Base-by-base conservation (phyloP, 306 rosid species). In the Mucuna pruriens region DNA sequence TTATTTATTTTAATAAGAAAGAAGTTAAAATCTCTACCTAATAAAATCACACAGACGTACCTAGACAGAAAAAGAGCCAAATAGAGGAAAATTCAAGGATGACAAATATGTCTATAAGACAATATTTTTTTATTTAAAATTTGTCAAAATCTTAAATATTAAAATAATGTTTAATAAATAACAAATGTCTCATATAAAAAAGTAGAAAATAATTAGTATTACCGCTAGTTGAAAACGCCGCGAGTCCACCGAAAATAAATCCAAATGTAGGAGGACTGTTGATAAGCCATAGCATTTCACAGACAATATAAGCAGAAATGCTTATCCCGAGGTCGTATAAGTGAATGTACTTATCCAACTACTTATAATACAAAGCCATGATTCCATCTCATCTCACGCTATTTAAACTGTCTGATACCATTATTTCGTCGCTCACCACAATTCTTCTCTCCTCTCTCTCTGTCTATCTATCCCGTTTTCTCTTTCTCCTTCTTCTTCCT, bases 321-420 rank as follows among this genome's bases (percentile, higher is more conserved):
- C 79, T 80, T 85, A 87, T 90, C 74, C 0, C 1, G 0, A 1
- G 2, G 0, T 0, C 1, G 3, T 15, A 76, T 81, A 84, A 81
- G 87, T 1, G 0, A 0, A 0, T 0, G 0, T 0, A 0, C 79
- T 9, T 85, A 83, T 88, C 78, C 4, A 44, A 60, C 0, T 0
- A 8, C 83, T 83, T 90, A 88, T 88, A 84, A 63, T 6, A 3
- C 23, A 22, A 19, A 17, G 3, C 34, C 48, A 39, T 29, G 77
- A 69, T 75, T 63, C 70, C 86, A 86, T 88, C 81, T 86, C 87
- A 11, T 42, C 10, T 46, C 92, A 74, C 99, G 97, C 87, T 96
- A 96, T 91, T 90, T 89, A 89, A 86, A 86, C 89, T 90, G 93
- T 90, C 93, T 85, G 93, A 84, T 80, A 42, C 91, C 88, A 84